Percentiles rank a stretch among this genome's conserved stretches.
These are phyloP conservation scores for Domatiomyces catenatus DNA, from an alignment of 2,329 filamentous ascomycete species.

Conservation along the genomic window DNA sequence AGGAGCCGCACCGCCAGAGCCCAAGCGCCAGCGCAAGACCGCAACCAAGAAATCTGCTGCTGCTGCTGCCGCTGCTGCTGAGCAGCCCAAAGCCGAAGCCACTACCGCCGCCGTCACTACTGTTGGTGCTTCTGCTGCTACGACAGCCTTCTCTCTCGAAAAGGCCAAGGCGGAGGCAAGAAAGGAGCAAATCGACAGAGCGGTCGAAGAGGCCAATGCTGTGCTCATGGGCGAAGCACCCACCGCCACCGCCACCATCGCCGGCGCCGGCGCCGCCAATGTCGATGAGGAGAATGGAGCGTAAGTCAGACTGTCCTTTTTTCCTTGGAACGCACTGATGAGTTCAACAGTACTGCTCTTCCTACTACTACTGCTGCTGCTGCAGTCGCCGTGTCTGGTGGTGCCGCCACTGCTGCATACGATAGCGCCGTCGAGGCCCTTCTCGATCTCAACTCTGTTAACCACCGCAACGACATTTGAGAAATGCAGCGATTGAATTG, in stretches of 20 bases:
- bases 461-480: no score
- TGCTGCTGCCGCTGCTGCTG: not conserved
- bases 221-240: conserved; percentile 2
- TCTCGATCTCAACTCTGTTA: not conserved
- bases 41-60: not conserved
- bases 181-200: conserved; percentile 2
- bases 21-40: conserved; percentile 4
- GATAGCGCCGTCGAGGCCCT: not conserved
- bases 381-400: not conserved
- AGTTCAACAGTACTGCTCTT: not conserved
- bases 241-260: not conserved
- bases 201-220: conserved; percentile 1
- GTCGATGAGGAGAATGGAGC: no score
- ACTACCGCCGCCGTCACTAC: not conserved
- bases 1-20: not conserved
- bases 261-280: no score
- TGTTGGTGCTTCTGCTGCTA: not conserved
- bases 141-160: no score
- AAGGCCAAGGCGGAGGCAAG: conserved; percentile 1
- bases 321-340: not conserved
- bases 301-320: no score
- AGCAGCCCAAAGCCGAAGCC: not conserved
- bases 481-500: no score
- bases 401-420: not conserved
- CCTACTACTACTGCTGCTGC: not conserved